A percentile compares a stretch with the other conserved stretches of the same genome.
phyloP scores from a whole-genome alignment of 2,329 filamentous ascomycete species.

The Aspergillus neotritici region DNA sequence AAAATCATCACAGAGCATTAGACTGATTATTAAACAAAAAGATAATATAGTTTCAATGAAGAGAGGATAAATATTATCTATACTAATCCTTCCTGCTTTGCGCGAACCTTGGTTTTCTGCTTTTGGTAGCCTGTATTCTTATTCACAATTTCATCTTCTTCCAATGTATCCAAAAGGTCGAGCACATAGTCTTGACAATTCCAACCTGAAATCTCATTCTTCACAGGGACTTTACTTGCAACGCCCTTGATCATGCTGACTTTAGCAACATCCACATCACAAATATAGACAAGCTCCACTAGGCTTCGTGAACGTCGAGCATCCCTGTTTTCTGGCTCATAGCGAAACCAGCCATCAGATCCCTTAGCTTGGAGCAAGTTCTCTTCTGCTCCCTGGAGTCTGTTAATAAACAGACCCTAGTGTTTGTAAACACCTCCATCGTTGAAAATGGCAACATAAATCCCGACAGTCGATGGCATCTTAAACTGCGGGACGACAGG shows the following conservation, averaged over 20 bases:
- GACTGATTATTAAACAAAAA: no score
- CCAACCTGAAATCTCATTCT: slow-evolving; percentile 17
- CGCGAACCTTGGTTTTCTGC: slow-evolving; percentile 2
- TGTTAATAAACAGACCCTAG: no score
- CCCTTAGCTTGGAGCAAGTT: no score
- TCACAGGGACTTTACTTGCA: slow-evolving; percentile 14
- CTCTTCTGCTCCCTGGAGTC: no score
- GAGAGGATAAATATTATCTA: no score
- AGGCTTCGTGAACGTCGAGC: neutral
- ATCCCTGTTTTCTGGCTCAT: neutral
- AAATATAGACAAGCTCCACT: slow-evolving; percentile 7
- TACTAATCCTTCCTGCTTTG: slow-evolving; percentile 11
- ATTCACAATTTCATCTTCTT: slow-evolving; percentile 12
- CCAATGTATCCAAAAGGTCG: slow-evolving; percentile 18
- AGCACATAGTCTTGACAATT: slow-evolving; percentile 26
- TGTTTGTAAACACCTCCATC: no score
- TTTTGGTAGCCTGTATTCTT: slow-evolving; percentile 1
- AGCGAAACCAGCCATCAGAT: no score
- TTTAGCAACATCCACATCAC: slow-evolving; percentile 4
- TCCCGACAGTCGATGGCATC: no score
- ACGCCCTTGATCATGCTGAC: slow-evolving; percentile 10
- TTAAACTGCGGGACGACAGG: no score
- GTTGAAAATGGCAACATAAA: no score
- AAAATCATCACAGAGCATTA: no score
- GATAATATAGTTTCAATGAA: no score